Evolutionary conservation across 345 rosid genomes (phyloP).

Genomic region (Excoecaria cochinchinensis): DNA sequence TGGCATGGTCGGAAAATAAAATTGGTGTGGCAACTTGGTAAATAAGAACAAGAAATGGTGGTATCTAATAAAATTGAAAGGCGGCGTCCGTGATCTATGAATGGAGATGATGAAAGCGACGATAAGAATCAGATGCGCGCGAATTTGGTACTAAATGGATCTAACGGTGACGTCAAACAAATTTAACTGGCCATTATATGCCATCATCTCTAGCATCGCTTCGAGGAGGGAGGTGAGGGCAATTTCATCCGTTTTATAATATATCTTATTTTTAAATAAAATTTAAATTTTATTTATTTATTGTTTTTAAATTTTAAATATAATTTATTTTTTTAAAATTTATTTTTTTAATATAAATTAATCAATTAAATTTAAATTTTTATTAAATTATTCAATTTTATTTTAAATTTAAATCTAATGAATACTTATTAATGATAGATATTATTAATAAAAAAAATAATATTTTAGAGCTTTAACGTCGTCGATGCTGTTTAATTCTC

Average conservation of each 20-base stretch:
- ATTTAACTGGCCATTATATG: not conserved
- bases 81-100: slow-evolving; percentile 21
- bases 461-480: slow-evolving; percentile 24
- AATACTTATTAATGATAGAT: too few relatives aligned
- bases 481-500: slow-evolving; percentile 4
- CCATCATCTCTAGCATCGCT: not conserved
- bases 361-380: too few relatives aligned
- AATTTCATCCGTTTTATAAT: too few relatives aligned
- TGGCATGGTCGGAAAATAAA: not conserved
- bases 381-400: too few relatives aligned
- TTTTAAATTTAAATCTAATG: too few relatives aligned
- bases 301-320: too few relatives aligned
- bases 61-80: slow-evolving; percentile 9
- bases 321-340: too few relatives aligned
- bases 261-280: too few relatives aligned
- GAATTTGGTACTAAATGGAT: slow-evolving; percentile 29
- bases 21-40: slow-evolving; percentile 16
- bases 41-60: not conserved
- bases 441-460: too few relatives aligned
- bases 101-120: not conserved
- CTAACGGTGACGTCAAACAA: slow-evolving; percentile 31
- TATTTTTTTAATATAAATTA: too few relatives aligned
- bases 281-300: too few relatives aligned
- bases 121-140: slow-evolving; percentile 29
- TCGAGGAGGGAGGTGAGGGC: too few relatives aligned